A percentile compares a stretch with the other conserved stretches of the same genome.
Conservation (phyloP, 1,284 basidiomycete genomes). For the Wallemia mellicola region DNA sequence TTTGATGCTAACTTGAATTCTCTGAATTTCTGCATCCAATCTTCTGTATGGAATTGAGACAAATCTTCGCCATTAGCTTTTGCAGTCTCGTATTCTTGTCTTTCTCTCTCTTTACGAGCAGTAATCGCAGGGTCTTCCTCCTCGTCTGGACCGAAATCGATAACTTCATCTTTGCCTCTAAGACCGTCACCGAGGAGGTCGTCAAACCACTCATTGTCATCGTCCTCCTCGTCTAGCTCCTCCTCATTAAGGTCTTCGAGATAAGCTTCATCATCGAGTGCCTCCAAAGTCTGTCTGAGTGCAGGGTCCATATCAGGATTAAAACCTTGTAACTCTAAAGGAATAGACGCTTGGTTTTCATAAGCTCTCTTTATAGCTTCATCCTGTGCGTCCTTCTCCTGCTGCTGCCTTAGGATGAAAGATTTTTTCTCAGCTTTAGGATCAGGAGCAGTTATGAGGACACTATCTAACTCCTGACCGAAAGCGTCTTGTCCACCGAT, state of each 20-base stretch:
- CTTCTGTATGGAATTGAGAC: conserved; percentile 5
- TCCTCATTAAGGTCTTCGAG: conserved; percentile 17
- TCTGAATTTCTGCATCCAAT: conserved; percentile 47
- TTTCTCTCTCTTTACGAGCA: not conserved
- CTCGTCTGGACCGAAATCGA: conserved; percentile 8
- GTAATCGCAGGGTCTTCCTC: conserved; percentile 1
- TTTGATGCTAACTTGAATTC: conserved; percentile 28
- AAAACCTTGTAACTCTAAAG: conserved; percentile 56
- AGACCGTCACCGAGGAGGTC: conserved; percentile 30
- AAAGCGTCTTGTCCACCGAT: conserved; percentile 40
- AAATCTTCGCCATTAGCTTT: conserved; percentile 2
- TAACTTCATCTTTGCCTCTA: conserved; percentile 6
- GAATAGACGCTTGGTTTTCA: conserved; percentile 30
- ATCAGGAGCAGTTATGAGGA: conserved; percentile 39
- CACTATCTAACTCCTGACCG: conserved; percentile 27
- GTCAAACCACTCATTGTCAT: conserved; percentile 34
- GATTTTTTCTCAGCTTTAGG: conserved; percentile 8
- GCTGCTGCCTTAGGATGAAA: conserved; percentile 24
- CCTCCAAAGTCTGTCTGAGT: conserved; percentile 70
- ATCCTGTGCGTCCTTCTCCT: conserved; percentile 30
- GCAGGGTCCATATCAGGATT: conserved; percentile 93
- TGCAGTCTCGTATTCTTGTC: conserved; percentile 4
- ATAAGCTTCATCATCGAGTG: conserved; percentile 84
- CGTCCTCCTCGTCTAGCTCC: conserved; percentile 22
- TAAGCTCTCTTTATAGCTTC: conserved; percentile 22